These are phyloP conservation scores for Saccharomycopsis crataegensis DNA, from an alignment of 1,139 yeast genomes.

Conservation along the genomic window DNA sequence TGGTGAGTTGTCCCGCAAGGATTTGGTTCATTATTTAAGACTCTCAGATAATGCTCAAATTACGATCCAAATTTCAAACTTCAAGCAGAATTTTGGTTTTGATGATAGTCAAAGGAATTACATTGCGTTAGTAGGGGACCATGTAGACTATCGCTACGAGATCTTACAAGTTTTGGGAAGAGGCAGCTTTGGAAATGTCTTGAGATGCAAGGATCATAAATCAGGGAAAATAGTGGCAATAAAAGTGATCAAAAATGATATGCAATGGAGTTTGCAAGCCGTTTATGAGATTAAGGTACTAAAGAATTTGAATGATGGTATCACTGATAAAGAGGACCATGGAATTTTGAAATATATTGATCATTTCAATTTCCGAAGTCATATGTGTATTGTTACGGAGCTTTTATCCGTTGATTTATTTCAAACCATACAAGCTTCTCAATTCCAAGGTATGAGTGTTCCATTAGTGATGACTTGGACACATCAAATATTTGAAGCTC, in stretches of 20 bases:
- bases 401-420: conserved; percentile 60
- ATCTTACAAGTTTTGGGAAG: conserved; percentile 55
- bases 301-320: conserved; percentile 32
- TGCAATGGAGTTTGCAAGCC: conserved; percentile 73
- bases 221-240: conserved; percentile 53
- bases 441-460: conserved; percentile 56
- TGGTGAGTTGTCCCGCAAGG: conserved; percentile 14
- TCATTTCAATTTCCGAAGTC: conserved; percentile 76
- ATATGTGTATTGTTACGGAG: conserved; percentile 77
- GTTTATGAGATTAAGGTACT: conserved; percentile 69
- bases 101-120: conserved; percentile 69
- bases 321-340: conserved; percentile 23
- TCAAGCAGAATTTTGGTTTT: conserved; percentile 54
- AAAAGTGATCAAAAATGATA: conserved; percentile 68
- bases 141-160: conserved; percentile 69
- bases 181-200: conserved; percentile 82
- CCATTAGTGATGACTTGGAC: conserved; percentile 44
- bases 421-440: conserved; percentile 53
- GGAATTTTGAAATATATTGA: conserved; percentile 52
- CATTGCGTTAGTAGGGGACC: conserved; percentile 52
- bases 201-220: conserved; percentile 65
- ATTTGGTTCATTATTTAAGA: conserved; percentile 8
- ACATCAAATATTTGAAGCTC: conserved; percentile 49
- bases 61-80: conserved; percentile 39
- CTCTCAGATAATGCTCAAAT: conserved; percentile 26